Evolutionary conservation across 23 red algal genomes (phyloP).

Genomic region (Chondrus crispus): DNA sequence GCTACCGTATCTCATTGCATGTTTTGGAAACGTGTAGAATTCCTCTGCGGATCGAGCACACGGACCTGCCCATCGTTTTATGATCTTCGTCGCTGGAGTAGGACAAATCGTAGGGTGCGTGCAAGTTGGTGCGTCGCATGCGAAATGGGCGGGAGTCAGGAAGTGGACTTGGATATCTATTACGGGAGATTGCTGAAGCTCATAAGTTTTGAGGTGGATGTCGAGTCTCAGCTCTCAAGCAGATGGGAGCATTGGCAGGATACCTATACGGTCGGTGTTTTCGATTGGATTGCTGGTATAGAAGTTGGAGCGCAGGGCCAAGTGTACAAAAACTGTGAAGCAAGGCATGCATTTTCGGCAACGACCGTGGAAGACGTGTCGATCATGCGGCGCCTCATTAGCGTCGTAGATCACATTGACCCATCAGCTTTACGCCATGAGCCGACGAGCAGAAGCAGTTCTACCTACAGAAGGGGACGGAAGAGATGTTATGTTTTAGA

Average conservation of each 20-base stretch:
- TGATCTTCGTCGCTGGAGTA: background rate
- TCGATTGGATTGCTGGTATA: background rate
- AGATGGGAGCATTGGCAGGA: background rate
- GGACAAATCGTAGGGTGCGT: background rate
- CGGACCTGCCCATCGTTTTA: background rate
- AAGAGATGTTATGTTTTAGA: no score
- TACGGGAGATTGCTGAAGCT: background rate
- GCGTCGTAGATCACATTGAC: background rate
- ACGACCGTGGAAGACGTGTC: background rate
- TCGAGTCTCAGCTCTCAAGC: background rate
- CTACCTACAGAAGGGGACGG: no score
- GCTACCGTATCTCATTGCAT: background rate
- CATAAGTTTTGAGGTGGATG: background rate
- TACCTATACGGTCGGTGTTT: background rate
- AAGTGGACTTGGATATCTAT: background rate
- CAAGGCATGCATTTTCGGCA: background rate
- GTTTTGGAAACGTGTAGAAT: background rate
- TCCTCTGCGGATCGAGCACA: background rate
- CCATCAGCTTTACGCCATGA: background rate
- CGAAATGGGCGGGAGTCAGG: background rate
- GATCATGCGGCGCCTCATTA: background rate
- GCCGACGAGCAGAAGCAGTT: no score
- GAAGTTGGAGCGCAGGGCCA: background rate
- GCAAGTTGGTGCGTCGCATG: background rate
- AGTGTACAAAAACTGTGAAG: background rate